A percentile compares a stretch with the other conserved stretches of the same genome.
Conservation (phyloP, 192 early-diverging fungal species). For the Entomortierella parvispora region DNA sequence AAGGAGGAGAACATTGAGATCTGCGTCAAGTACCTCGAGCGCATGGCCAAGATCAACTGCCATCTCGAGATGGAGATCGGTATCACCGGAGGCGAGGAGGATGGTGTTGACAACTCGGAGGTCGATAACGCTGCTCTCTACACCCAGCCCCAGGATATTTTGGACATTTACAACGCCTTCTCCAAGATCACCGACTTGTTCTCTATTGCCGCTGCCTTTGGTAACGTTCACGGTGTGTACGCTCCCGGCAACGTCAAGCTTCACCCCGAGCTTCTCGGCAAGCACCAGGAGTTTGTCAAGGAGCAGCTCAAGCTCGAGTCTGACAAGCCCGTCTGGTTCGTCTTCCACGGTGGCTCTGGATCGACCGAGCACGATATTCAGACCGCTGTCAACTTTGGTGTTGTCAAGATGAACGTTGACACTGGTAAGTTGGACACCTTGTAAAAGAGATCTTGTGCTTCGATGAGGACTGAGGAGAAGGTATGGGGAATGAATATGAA, state of each 20-base stretch:
- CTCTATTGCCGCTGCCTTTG: conserved; percentile 96
- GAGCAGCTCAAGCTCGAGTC: conserved; percentile 67
- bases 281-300: conserved; percentile 87
- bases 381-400: conserved; percentile 83
- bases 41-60: conserved; percentile 88
- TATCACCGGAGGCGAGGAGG: conserved; percentile 98
- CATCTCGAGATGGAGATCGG: conserved; percentile 99
- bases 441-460: background rate
- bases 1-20: conserved; percentile 95
- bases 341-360: conserved; percentile 98
- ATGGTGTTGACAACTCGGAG: conserved; percentile 95
- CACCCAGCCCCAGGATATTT: conserved; percentile 96
- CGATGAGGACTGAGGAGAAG: too few species aligned
- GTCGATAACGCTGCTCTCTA: conserved; percentile 93
- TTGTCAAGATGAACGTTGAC: conserved; percentile 99
- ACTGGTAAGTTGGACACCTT: conserved; percentile 60
- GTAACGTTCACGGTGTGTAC: conserved; percentile 97
- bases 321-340: conserved; percentile 91
- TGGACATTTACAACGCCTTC: conserved; percentile 93
- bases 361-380: conserved; percentile 82
- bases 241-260: conserved; percentile 96
- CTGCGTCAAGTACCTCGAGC: conserved; percentile 91
- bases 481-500: too few species aligned
- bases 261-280: conserved; percentile 90
- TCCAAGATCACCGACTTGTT: conserved; percentile 86